Evolutionary conservation across 805 yeast species (phyloP), one percentile per base, ranked within the genome.

Genomic region (Monosporozyma solicola): DNA sequence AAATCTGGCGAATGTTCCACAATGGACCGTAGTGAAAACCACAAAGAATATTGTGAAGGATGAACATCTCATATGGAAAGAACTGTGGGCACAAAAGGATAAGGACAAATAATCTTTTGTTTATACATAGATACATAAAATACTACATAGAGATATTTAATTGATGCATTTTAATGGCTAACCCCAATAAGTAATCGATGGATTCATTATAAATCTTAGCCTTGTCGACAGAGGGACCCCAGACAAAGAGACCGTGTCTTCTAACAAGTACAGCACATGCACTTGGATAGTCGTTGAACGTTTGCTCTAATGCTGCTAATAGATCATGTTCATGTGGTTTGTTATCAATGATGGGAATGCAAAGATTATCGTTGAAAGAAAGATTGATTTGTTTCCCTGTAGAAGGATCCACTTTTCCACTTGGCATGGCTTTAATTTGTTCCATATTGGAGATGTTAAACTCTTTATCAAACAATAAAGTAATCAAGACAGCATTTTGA

Each of bases 141-240:
- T 45, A 49, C n/a, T 25, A 48, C 45, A 51, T n/a, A 43, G 27
- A n/a, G 31, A 50, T 10, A 20, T 43, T 35, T 52, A 80, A 67
- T 59, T 78, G 80, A 58, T 80, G 79, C 96, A 90, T 87, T 64
- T 85, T 85, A 39, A 91, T 79, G 1, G 94, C 96, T 58, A 91
- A 69, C 57, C 87, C 96, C 61, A 92, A 73, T 56, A 92, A 71
- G 65, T 91, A 92, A 63, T 92, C 97, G 55, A 92, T 81, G 16
- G 97, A 95, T 69, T 92, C 98, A 65, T 90, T 90, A 67, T 86
- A 85, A 13, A 92, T 79, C 70, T 92, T 92, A 49, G 97, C 97
- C 70, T 91, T 89, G 87, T 95, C 86, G 11, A 88, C 87, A 27
- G 78, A 81, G 60, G 85, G 88, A 25, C 97, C 97, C 97, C 97